Evolutionary conservation across 129 eudicot species (phyloP).

Genomic region (Centella asiatica): DNA sequence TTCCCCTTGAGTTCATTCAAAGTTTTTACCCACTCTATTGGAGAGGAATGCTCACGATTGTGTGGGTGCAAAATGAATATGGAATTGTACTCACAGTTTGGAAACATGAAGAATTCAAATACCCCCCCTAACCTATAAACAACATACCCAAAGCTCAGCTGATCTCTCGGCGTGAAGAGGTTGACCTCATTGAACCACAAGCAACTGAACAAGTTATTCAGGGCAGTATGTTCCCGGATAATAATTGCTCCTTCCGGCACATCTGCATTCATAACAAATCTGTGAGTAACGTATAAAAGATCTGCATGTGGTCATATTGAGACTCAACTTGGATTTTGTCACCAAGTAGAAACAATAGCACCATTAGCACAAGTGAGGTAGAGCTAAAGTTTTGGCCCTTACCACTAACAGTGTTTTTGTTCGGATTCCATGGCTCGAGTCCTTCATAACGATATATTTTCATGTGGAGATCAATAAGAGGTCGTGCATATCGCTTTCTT

Average conservation of each 20-base stretch:
- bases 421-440: conserved; percentile 77
- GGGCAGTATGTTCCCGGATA: conserved; percentile 75
- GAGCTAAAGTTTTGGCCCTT: conserved; percentile 8
- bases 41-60: conserved; percentile 94
- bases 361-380: too few relatives aligned
- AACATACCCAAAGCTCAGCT: conserved; percentile 90
- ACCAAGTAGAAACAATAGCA: too few relatives aligned
- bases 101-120: conserved; percentile 80
- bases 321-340: too few relatives aligned
- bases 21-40: conserved; percentile 88
- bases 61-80: conserved; percentile 77
- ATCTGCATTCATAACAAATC: conserved; percentile 36
- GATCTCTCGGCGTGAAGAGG: conserved; percentile 93
- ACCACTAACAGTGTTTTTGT: conserved; percentile 70
- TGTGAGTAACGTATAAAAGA: neutral
- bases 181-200: conserved; percentile 99
- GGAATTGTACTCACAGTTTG: conserved; percentile 88
- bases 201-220: conserved; percentile 77
- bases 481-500: conserved; percentile 94
- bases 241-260: conserved; percentile 98
- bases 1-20: conserved; percentile 65
- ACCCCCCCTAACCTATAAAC: conserved; percentile 64
- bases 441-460: conserved; percentile 85
- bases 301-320: too few relatives aligned
- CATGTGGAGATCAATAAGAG: conserved; percentile 91